Conservation (phyloP, 495 filamentous ascomycete genomes). For the Lepidopterella palustris region DNA sequence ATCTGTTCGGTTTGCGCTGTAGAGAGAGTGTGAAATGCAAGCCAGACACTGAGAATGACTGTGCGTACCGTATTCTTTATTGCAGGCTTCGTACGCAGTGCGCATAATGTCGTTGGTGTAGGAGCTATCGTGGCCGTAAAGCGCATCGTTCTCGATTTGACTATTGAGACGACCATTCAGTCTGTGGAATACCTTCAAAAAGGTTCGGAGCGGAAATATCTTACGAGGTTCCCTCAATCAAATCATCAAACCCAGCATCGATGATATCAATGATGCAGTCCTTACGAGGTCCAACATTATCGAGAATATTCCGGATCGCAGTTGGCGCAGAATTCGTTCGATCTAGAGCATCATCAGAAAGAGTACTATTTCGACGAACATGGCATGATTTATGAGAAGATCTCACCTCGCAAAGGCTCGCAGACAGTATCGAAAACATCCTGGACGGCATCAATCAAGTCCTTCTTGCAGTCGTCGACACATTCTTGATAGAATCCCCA, state of each 20-base stretch:
- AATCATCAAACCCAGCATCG: constrained; percentile 6
- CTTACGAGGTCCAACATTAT: background rate
- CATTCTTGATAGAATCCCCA: constrained; percentile 12
- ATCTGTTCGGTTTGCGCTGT: background rate
- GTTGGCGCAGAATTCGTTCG: background rate
- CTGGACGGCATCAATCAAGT: constrained; percentile 4
- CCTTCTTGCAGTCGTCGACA: constrained; percentile 3
- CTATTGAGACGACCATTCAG: background rate
- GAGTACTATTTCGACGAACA: background rate
- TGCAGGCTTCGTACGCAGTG: constrained; percentile 13
- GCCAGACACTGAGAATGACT: too few relatives aligned
- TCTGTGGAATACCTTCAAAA: background rate
- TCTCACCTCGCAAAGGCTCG: background rate
- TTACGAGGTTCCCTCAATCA: constrained; percentile 13
- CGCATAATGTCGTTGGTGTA: constrained; percentile 16
- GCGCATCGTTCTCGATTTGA: constrained; percentile 9
- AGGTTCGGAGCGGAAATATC: background rate
- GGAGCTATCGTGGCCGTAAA: constrained; percentile 13
- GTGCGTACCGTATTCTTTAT: background rate
- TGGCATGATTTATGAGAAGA: background rate
- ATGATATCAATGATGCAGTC: constrained; percentile 9
- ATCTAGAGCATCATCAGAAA: background rate
- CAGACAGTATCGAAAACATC: constrained; percentile 7
- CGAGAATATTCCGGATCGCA: constrained; percentile 8
- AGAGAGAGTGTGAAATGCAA: background rate